Evolutionary conservation across 2,329 filamentous ascomycete species (phyloP).

Genomic region (Fusarium fujikuroi): DNA sequence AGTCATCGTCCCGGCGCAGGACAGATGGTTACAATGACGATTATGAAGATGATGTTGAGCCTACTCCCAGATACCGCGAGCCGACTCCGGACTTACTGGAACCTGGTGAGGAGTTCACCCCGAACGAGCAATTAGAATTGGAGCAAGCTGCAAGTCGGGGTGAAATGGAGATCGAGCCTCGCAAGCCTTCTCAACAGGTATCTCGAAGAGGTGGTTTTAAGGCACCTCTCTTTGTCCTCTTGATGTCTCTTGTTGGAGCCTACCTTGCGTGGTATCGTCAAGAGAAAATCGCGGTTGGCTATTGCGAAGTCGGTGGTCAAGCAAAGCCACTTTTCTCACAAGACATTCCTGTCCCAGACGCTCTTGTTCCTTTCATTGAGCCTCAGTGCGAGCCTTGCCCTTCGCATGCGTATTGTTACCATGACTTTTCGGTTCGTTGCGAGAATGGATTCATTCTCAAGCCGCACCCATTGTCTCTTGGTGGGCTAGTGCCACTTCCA

Average conservation of each 20-base stretch:
- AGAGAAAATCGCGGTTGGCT: slow-evolving; percentile 96
- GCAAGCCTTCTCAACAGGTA: slow-evolving; percentile 52
- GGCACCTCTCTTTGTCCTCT: slow-evolving; percentile 76
- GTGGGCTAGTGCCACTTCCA: slow-evolving; percentile 83
- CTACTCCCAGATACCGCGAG: slow-evolving; percentile 41
- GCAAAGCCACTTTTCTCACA: slow-evolving; percentile 62
- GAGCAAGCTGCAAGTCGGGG: slow-evolving; percentile 72
- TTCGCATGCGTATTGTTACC: slow-evolving; percentile 87
- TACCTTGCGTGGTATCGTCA: slow-evolving; percentile 89
- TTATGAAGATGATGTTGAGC: slow-evolving; percentile 51
- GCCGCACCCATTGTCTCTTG: slow-evolving; percentile 83
- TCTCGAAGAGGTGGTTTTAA: slow-evolving; percentile 61
- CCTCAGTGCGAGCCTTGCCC: slow-evolving; percentile 93
- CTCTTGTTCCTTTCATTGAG: slow-evolving; percentile 73
- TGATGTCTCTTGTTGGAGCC: slow-evolving; percentile 75
- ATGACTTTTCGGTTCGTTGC: slow-evolving; percentile 80
- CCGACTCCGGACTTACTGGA: slow-evolving; percentile 61
- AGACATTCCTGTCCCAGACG: slow-evolving; percentile 72
- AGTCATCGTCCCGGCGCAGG: slow-evolving; percentile 56
- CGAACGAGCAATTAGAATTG: slow-evolving; percentile 86
- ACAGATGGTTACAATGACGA: slow-evolving; percentile 51
- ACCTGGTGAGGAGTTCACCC: slow-evolving; percentile 91
- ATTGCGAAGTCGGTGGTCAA: slow-evolving; percentile 84
- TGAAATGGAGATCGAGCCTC: slow-evolving; percentile 56
- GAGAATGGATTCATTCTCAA: slow-evolving; percentile 88